Conservation (phyloP, 2,329 filamentous ascomycete genomes). For the Byssochlamys sp. region DNA sequence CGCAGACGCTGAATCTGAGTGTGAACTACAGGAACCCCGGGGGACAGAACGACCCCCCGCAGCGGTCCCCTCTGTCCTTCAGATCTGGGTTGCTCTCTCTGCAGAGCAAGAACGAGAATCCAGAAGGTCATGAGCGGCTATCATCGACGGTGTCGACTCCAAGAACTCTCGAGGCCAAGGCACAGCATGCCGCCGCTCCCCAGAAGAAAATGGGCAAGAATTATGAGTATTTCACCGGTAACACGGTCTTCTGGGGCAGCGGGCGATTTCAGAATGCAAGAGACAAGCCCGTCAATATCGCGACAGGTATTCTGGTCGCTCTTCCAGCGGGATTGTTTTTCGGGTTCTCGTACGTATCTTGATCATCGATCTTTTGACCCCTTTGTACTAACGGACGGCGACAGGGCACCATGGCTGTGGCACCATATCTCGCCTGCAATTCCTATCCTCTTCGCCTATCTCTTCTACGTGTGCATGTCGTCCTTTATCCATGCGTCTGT, state of each 20-base stretch:
- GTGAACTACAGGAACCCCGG: constrained; percentile 49
- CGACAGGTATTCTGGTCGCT: constrained; percentile 70
- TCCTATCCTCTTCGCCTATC: constrained; percentile 78
- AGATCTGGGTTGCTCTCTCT: constrained; percentile 62
- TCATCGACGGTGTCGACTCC: constrained; percentile 71
- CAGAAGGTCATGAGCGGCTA: constrained; percentile 66
- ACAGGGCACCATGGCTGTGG: constrained; percentile 71
- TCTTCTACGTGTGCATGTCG: constrained; percentile 83
- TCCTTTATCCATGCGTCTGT: constrained; percentile 89
- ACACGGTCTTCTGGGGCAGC: constrained; percentile 78
- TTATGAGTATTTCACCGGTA: constrained; percentile 87
- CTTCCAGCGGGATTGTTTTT: constrained; percentile 77
- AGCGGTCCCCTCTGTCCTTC: constrained; percentile 67
- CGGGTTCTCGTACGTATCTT: constrained; percentile 55
- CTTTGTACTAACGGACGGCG: constrained; percentile 7
- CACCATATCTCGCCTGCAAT: constrained; percentile 75
- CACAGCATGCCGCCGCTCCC: constrained; percentile 14
- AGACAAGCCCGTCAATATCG: constrained; percentile 78
- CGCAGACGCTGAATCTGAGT: constrained; percentile 49
- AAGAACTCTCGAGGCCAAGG: constrained; percentile 45
- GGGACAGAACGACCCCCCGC: constrained; percentile 48
- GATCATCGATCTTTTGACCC: constrained; percentile 1
- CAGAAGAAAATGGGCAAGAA: constrained; percentile 55
- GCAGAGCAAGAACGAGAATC: constrained; percentile 43
- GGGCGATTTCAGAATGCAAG: constrained; percentile 81